Evolutionary conservation across 2,329 filamentous ascomycete species (phyloP).

Genomic region (Colletotrichum trifolii): DNA sequence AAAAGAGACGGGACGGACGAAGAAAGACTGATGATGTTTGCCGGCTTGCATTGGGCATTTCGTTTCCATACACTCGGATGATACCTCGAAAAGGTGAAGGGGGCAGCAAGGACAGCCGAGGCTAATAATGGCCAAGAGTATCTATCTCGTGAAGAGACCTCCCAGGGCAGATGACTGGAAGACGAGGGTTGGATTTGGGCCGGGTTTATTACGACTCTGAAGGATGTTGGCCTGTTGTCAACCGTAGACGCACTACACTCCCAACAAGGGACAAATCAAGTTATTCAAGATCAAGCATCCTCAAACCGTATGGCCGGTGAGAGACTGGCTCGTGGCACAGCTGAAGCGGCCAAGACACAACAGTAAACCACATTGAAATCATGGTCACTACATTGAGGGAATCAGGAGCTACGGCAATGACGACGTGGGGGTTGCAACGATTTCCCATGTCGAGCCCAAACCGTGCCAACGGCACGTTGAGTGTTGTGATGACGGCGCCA

Average conservation of each 20-base stretch:
- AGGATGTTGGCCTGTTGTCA: conserved; percentile 33
- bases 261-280: conserved; percentile 32
- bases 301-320: too few relatives aligned
- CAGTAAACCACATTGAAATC: too few relatives aligned
- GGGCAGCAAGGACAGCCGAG: conserved; percentile 30
- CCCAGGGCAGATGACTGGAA: conserved; percentile 29
- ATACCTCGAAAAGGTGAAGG: conserved; percentile 38
- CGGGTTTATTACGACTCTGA: conserved; percentile 34
- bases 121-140: conserved; percentile 35
- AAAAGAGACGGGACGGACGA: conserved; percentile 41
- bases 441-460: conserved; percentile 2
- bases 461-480: neutral
- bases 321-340: too few relatives aligned
- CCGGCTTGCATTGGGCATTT: conserved; percentile 26
- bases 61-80: conserved; percentile 38
- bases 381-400: too few relatives aligned
- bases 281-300: conserved; percentile 15
- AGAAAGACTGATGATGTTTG: conserved; percentile 29
- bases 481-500: neutral
- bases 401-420: neutral
- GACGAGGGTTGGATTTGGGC: conserved; percentile 23
- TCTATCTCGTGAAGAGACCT: conserved; percentile 34
- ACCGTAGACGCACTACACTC: conserved; percentile 33
- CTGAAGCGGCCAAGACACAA: too few relatives aligned
- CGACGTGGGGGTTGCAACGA: neutral